Percentiles rank a stretch among this genome's conserved stretches.
Evolutionary conservation across 169 alveolate species (phyloP).

Genomic region (Haemoproteus tartakovskyi): DNA sequence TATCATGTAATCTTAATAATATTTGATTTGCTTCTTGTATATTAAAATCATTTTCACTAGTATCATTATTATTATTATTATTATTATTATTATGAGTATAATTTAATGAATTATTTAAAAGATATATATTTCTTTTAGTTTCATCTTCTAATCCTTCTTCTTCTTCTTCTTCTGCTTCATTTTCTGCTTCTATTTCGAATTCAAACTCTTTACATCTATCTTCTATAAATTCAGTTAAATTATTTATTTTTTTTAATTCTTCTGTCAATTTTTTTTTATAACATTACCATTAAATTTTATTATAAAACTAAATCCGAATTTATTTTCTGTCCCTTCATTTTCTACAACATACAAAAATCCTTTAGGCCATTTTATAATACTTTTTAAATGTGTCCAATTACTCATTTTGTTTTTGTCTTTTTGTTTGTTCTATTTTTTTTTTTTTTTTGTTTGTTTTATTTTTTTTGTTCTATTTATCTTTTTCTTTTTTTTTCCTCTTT

Average conservation of each 20-base stretch:
- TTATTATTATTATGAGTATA: not conserved
- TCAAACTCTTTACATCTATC: slow-evolving; percentile 5
- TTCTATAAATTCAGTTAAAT: slow-evolving; percentile 10
- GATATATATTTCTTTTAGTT: too few relatives aligned
- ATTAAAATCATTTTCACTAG: too few relatives aligned
- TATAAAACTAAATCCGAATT: slow-evolving; percentile 42
- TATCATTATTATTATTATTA: slow-evolving; percentile 11
- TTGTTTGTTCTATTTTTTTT: too few relatives aligned
- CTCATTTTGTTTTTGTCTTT: slow-evolving; percentile 4
- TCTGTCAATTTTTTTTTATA: slow-evolving; percentile 20
- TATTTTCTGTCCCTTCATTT: slow-evolving; percentile 44
- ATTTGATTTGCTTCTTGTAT: slow-evolving; percentile 65
- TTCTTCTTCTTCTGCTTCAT: not conserved
- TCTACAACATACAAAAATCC: slow-evolving; percentile 36
- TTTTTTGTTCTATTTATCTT: too few relatives aligned
- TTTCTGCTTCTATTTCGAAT: slow-evolving; percentile 38
- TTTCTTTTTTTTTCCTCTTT: too few relatives aligned
- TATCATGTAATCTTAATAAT: slow-evolving; percentile 32
- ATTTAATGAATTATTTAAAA: too few relatives aligned
- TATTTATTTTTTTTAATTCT: slow-evolving; percentile 6
- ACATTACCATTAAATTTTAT: slow-evolving; percentile 47
- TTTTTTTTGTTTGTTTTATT: too few relatives aligned
- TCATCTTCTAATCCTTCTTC: not conserved
- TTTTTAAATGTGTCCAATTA: slow-evolving; percentile 12
- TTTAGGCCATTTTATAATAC: slow-evolving; percentile 34